Evolutionary conservation across 1,284 basidiomycete genomes (phyloP).

Genomic region (Austroboletus novae-zelandiae): DNA sequence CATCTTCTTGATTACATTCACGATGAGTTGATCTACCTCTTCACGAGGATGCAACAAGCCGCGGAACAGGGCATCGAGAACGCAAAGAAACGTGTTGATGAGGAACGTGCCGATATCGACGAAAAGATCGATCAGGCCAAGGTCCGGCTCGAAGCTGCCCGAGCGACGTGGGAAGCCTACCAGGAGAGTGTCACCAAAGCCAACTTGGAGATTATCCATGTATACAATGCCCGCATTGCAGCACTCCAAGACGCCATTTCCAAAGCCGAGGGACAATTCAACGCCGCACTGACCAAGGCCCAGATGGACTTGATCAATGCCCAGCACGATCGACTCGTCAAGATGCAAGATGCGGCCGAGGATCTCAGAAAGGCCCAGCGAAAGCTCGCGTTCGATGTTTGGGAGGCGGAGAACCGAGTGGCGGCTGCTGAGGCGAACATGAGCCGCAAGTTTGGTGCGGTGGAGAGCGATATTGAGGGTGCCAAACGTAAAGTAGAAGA

Average conservation of each 20-base stretch:
- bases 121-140: not conserved
- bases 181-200: not conserved
- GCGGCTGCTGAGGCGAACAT: not conserved
- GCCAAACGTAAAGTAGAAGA: not conserved
- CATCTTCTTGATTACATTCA: slow-evolving; percentile 10
- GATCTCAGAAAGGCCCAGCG: not conserved
- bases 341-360: not conserved
- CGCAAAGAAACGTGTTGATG: not conserved
- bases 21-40: slow-evolving; percentile 1
- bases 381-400: not conserved
- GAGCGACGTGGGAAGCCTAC: slow-evolving; percentile 2
- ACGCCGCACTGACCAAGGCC: not conserved
- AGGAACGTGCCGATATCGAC: not conserved
- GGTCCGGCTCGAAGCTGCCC: not conserved
- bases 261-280: not conserved
- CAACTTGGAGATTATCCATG: not conserved
- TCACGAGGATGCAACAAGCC: not conserved
- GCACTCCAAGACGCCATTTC: not conserved
- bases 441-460: slow-evolving; percentile 5
- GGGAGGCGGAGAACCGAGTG: not conserved
- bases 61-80: slow-evolving; percentile 4
- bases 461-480: not conserved
- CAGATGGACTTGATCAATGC: slow-evolving; percentile 1
- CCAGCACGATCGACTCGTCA: slow-evolving; percentile 5
- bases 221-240: slow-evolving; percentile 1